Conservation (phyloP, 2,329 filamentous ascomycete species). For the Mycosphaerella sp. region DNA sequence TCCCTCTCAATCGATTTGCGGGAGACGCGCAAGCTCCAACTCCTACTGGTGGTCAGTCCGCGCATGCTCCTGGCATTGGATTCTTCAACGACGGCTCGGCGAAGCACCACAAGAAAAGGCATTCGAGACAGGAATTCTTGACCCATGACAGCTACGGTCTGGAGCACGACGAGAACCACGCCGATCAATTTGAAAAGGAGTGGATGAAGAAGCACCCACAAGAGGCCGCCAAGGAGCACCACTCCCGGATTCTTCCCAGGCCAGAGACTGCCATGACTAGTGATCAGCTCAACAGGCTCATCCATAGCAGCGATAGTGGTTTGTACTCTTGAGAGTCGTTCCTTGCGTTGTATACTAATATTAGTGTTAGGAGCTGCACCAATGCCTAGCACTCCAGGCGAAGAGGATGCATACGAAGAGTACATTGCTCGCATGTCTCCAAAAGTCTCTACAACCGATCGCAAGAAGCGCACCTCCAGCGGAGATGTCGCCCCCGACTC, state of each 20-base stretch:
- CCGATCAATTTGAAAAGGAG: slow-evolving; percentile 79
- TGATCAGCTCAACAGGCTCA: slow-evolving; percentile 83
- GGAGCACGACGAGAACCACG: slow-evolving; percentile 69
- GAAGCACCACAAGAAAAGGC: slow-evolving; percentile 62
- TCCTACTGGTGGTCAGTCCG: slow-evolving; percentile 53
- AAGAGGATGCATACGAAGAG: slow-evolving; percentile 82
- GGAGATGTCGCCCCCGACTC: slow-evolving; percentile 36
- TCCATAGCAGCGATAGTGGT: slow-evolving; percentile 62
- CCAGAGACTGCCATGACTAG: slow-evolving; percentile 81
- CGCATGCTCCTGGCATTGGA: slow-evolving; percentile 42
- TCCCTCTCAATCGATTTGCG: slow-evolving; percentile 87
- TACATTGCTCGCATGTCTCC: slow-evolving; percentile 70
- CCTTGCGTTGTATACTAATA: slow-evolving; percentile 12
- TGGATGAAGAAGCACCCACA: slow-evolving; percentile 94
- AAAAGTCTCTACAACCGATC: slow-evolving; percentile 46
- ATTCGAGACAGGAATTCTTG: slow-evolving; percentile 61
- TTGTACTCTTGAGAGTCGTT: neutral
- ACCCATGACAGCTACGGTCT: slow-evolving; percentile 90
- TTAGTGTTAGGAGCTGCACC: slow-evolving; percentile 11
- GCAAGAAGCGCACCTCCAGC: slow-evolving; percentile 28
- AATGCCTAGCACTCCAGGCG: slow-evolving; percentile 69
- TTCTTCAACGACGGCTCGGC: slow-evolving; percentile 49
- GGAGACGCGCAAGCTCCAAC: slow-evolving; percentile 96
- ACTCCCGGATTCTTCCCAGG: slow-evolving; percentile 55
- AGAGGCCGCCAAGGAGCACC: slow-evolving; percentile 69